Base-by-base conservation (phyloP, 1,139 yeast species). In the Debaryomyces sp. region DNA sequence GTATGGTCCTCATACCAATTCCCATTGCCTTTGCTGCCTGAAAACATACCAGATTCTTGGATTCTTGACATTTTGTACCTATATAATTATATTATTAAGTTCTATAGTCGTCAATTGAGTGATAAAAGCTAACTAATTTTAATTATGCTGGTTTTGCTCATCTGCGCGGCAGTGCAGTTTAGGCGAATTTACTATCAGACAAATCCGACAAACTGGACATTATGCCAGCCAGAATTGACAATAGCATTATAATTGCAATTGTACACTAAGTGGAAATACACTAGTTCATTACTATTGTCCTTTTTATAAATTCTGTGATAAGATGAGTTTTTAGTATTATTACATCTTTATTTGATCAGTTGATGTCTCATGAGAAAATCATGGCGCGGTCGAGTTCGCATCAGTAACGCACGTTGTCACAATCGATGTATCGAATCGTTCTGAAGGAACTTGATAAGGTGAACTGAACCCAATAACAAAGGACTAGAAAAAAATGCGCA, bases 401-500 rank as follows among this genome's bases (percentile, higher is more conserved):
- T 18, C 21, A 18, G 21, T 18, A 18, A 18, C 21, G 21, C 21
- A 18, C 21, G 21, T 18, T 18, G 21, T 18, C 21, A 18, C 3
- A 18, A 4, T 2, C 21, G 21, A 18, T 18, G 21, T 18, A 18
- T 24, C 26, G 10, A 10, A 1, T 8, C 29, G 12, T 5, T 26
- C 10, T 26, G 29, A 26, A 7, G n/a, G 29, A 26, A 1, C 29
- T 26, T 26, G 17, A 30, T 30, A 4, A 18, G 21, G 21, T 18
- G 21, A 18, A 18, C 3, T 18, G 21, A 4, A 18, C 21, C 21
- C 21, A 18, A 18, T 3, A 18, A 18, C 21, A 18, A 18, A 18
- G 2, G 17, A 2, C 2, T 2, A n/a, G 44, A 44, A 46, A 49
- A 46, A 41, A n/a, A 45, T 55, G 58, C 59, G 58, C 56, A 53